phyloP scores from a whole-genome alignment of 257 asterid genomes.

The Petunia secreta region DNA sequence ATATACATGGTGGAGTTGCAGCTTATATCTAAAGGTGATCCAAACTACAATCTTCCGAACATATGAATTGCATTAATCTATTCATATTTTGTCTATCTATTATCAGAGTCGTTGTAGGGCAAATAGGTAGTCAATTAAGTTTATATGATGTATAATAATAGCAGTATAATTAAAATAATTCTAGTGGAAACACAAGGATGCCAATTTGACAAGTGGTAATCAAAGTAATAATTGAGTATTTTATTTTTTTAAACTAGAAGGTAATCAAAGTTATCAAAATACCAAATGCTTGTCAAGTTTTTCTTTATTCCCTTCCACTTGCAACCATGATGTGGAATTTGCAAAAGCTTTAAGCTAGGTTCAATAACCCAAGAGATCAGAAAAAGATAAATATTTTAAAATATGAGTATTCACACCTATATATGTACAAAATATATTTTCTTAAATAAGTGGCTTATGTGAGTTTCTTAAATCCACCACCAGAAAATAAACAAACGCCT shows the following conservation, averaged over 20 bases:
- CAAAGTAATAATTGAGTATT: slow-evolving; percentile 11
- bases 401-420: slow-evolving; percentile 4
- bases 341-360: slow-evolving; percentile 21
- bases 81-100: not conserved
- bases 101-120: not conserved
- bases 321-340: slow-evolving; percentile 18
- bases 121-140: not conserved
- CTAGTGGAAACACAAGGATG: slow-evolving; percentile 21
- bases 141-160: not conserved
- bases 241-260: not conserved
- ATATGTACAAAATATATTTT: not conserved
- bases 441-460: not conserved
- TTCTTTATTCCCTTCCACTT: slow-evolving; percentile 23
- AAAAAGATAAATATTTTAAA: not conserved
- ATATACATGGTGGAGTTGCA: too few species aligned
- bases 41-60: not conserved
- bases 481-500: not conserved
- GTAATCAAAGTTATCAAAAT: slow-evolving; percentile 23
- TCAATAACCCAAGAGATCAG: not conserved
- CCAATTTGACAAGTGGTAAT: slow-evolving; percentile 29
- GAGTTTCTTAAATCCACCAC: slow-evolving; percentile 10
- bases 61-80: not conserved
- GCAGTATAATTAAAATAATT: slow-evolving; percentile 1
- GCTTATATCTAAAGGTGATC: not conserved
- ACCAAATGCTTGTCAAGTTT: not conserved